Base-by-base conservation (phyloP, 176 grass and related monocot species). In the Oryza coarctata region DNA sequence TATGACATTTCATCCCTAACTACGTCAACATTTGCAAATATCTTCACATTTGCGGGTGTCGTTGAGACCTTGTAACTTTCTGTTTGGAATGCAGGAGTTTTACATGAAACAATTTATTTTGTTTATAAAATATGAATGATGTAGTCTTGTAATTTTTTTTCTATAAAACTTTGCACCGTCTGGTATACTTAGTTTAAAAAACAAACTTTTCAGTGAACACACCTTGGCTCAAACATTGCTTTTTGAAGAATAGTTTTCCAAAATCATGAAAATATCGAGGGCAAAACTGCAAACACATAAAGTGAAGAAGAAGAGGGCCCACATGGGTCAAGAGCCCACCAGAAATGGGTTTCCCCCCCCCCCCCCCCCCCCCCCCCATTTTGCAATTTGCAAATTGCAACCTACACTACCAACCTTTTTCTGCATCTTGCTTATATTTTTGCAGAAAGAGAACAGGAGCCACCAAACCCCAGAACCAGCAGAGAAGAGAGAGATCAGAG, bases 391-490 rank as follows among this genome's bases (percentile, higher is more conserved):
- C 69, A 31, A 65, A 17, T 60, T 60, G 7, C 55, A 60, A 25
- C 2, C 8, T n/a, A 9, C 55, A 60, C 55, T 60, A 60, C 55
- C 55, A 60, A 60, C 55, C 55, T 60, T 60, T 27, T 71, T 27
- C n/a, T 41, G 33, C 66, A 7, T 63, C 14, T 38, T 38, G 32
- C 32, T 33, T 50, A 27, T 65, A 83, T 83, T 75, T 83, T 58
- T 27, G 44, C 20, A 63, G 68, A 81, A 35, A 6, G 65, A n/a
- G 26, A 55, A 14, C 12, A 63, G 65, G 44, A 75, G 61, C 34
- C 75, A 47, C 82, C 83, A 78, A 86, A 75, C 67, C 78, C 55
- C 14, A 75, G 67, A 70, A 14, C 33, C 12, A 45, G 17, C 47
- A 55, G 61, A 29, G 27, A 30, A 49, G 36, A 78, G 87, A 45